Conservation (phyloP, 2,329 filamentous ascomycete species). For the Trichoderma citrinoviride region DNA sequence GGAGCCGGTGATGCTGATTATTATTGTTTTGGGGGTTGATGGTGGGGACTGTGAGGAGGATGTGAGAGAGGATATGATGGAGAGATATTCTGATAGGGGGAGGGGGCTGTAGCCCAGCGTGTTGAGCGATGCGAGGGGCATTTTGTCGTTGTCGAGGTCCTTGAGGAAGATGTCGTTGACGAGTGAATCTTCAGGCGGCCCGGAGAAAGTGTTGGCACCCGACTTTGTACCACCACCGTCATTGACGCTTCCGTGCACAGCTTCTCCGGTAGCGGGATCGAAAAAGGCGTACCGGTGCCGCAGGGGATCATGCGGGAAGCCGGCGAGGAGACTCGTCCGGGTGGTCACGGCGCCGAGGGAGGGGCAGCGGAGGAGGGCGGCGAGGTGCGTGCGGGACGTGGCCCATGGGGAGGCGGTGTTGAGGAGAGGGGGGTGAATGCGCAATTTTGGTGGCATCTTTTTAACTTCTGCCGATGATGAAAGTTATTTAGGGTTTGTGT, state of each 20-base stretch:
- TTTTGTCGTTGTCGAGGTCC: conserved; percentile 2
- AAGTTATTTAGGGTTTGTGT: not conserved
- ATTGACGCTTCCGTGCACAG: too few species aligned
- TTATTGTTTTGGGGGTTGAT: conserved; percentile 49
- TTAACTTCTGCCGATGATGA: not conserved
- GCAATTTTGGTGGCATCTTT: conserved; percentile 34
- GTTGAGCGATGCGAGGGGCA: conserved; percentile 54
- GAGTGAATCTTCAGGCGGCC: not conserved
- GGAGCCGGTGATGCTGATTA: conserved; percentile 69
- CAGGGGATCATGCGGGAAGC: conserved; percentile 60
- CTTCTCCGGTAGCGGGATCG: conserved; percentile 40
- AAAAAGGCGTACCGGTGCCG: conserved; percentile 67
- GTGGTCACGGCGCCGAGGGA: conserved; percentile 73
- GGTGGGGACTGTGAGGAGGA: not conserved
- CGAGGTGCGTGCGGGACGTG: conserved; percentile 61
- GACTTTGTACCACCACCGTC: too few species aligned
- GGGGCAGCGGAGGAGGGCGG: conserved; percentile 56
- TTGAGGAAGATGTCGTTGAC: not conserved
- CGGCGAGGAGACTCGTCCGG: conserved; percentile 63
- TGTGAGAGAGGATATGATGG: conserved; percentile 40
- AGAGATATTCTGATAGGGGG: conserved; percentile 57
- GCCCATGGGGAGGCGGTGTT: conserved; percentile 79
- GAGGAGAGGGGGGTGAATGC: conserved; percentile 63
- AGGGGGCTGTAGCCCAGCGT: conserved; percentile 72
- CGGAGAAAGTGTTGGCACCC: not conserved